Conservation (phyloP, 768 basidiomycete genomes). For the Clavulina sp. region DNA sequence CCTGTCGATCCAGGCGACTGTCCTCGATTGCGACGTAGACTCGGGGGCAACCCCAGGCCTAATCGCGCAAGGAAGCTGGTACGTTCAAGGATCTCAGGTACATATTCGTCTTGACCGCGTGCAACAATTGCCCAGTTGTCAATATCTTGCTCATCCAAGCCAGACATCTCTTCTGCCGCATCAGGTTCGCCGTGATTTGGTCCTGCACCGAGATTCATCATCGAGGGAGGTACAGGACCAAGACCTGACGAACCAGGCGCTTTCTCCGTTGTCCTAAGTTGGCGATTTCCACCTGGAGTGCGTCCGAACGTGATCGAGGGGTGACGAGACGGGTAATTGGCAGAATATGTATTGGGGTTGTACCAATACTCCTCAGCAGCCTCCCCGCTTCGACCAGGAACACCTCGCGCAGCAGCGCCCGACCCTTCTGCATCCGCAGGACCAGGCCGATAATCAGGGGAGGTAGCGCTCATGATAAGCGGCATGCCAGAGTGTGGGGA, state of each 20-base stretch:
- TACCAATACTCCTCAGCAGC: background rate
- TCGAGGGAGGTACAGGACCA: conserved; percentile 40
- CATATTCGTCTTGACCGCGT: background rate
- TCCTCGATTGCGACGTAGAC: background rate
- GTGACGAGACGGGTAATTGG: background rate
- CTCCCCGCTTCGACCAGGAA: background rate
- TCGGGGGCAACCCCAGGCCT: background rate
- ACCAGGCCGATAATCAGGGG: too few species aligned
- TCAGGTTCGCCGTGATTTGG: background rate
- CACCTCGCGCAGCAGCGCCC: too few species aligned
- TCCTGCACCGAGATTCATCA: background rate
- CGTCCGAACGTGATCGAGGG: background rate
- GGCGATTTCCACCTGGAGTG: background rate
- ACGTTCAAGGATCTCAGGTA: conserved; percentile 1
- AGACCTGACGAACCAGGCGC: conserved; percentile 38
- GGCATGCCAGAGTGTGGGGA: too few species aligned
- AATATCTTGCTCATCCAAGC: background rate
- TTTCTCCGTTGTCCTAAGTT: conserved; percentile 23
- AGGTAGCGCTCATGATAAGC: too few species aligned
- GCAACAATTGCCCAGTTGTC: background rate
- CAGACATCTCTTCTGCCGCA: background rate
- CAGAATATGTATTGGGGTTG: background rate
- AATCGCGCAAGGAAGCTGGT: background rate
- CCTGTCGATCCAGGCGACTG: background rate
- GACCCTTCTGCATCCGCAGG: too few species aligned